Evolutionary conservation across 2,329 filamentous ascomycete species (phyloP).

Genomic region (Penicillium sp.): DNA sequence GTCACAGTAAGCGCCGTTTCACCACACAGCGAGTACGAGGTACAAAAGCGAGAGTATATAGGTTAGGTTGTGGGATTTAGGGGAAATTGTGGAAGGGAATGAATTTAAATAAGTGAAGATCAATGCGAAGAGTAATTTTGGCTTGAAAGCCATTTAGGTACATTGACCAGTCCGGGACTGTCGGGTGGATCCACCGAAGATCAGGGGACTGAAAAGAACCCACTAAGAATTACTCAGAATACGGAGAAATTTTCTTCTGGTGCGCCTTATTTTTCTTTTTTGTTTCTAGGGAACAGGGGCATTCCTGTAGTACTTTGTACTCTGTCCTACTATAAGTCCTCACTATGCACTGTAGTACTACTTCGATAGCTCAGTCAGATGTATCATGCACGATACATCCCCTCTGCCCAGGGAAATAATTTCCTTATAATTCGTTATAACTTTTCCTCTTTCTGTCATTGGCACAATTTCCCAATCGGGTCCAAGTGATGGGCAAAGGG

Average conservation of each 20-base stretch:
- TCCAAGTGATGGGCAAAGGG: neutral
- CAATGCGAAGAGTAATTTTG: neutral
- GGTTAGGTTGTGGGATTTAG: neutral
- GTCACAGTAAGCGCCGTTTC: conserved; percentile 18
- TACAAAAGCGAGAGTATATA: conserved; percentile 4
- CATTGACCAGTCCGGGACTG: neutral
- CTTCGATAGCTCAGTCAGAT: conserved; percentile 10
- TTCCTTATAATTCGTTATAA: neutral
- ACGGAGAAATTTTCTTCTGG: neutral
- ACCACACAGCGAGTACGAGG: neutral
- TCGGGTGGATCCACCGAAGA: conserved; percentile 15
- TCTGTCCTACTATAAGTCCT: neutral
- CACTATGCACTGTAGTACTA: neutral
- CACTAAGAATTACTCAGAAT: conserved; percentile 2
- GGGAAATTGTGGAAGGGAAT: neutral
- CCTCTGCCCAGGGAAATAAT: neutral
- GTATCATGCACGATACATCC: neutral
- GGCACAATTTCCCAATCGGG: neutral
- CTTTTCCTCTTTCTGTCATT: neutral
- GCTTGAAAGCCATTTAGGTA: neutral
- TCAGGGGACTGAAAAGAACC: conserved; percentile 12
- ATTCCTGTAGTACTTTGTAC: neutral
- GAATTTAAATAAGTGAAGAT: neutral
- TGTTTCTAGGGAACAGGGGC: neutral
- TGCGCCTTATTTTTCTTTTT: neutral